These are phyloP conservation scores for Graphilbum ipis-grandicollis DNA, from an alignment of 2,329 filamentous ascomycete genomes.

Conservation along the genomic window DNA sequence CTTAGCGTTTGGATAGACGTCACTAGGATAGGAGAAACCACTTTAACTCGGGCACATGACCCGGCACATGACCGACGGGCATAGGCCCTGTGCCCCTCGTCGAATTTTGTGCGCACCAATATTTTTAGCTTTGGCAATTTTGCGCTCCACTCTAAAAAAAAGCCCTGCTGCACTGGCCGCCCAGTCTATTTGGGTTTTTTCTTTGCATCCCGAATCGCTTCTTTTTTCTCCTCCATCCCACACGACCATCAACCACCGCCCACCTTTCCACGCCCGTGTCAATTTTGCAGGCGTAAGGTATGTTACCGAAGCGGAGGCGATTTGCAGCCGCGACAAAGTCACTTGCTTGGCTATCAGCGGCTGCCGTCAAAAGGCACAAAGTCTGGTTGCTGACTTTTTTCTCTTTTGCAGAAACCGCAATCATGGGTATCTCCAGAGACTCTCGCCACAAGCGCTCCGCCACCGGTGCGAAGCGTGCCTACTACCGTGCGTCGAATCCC, in stretches of 20 bases:
- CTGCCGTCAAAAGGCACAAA: no score
- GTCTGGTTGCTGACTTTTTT: background rate
- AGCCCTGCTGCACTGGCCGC: conserved; percentile 1
- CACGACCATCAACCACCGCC: conserved; percentile 7
- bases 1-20: no score
- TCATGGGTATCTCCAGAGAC: conserved; percentile 99
- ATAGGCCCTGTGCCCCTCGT: background rate
- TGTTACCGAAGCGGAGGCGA: background rate
- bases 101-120: conserved; percentile 9
- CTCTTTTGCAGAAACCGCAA: conserved; percentile 46
- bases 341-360: no score
- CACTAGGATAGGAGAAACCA: no score
- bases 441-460: conserved; percentile 99
- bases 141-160: conserved; percentile 2
- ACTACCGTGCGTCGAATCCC: conserved; percentile 55
- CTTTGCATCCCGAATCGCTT: conserved; percentile 3
- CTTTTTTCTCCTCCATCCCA: conserved; percentile 3
- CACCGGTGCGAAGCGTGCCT: conserved; percentile 93
- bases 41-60: background rate
- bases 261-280: conserved; percentile 5
- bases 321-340: no score
- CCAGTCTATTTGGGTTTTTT: background rate
- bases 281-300: conserved; percentile 8
- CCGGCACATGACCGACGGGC: background rate
- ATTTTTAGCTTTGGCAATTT: conserved; percentile 8